Conservation (phyloP, 1,139 yeast genomes). For the Nakaseomyces kungkrabaensis region DNA sequence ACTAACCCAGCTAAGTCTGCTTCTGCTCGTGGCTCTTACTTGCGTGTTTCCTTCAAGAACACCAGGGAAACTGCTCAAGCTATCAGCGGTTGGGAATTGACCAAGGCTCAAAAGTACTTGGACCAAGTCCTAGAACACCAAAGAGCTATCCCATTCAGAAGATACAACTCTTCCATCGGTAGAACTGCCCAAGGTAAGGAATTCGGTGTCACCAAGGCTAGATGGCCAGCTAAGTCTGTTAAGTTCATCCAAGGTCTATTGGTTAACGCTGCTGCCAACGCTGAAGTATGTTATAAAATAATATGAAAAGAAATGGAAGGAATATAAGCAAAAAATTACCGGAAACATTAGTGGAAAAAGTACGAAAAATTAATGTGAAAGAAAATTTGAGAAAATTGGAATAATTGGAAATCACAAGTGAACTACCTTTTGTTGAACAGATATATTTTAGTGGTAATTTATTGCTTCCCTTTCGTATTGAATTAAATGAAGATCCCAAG, state of each 20-base stretch:
- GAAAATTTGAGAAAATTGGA: too few relatives aligned
- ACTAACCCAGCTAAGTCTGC: constrained; percentile 99
- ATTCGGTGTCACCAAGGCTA: constrained; percentile 99
- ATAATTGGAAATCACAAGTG: too few relatives aligned
- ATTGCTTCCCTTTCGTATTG: neutral
- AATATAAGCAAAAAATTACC: neutral
- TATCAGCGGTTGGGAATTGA: constrained; percentile 94
- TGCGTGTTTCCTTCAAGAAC: constrained; percentile 99
- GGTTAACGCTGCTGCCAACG: constrained; percentile 97
- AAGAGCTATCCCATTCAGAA: constrained; percentile 99
- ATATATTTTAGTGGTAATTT: too few relatives aligned
- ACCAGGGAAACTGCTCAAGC: constrained; percentile 99
- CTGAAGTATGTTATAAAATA: constrained; percentile 50
- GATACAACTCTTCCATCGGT: constrained; percentile 94
- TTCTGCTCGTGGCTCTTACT: constrained; percentile 98
- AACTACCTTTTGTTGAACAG: too few relatives aligned
- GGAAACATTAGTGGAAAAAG: neutral
- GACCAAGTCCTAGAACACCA: constrained; percentile 95
- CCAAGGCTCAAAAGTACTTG: constrained; percentile 92
- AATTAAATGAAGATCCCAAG: neutral
- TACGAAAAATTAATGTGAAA: neutral
- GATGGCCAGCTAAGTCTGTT: constrained; percentile 99
- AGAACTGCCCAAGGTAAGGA: constrained; percentile 99
- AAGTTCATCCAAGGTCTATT: constrained; percentile 90
- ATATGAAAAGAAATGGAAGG: neutral